phyloP scores from a whole-genome alignment of 2,329 filamentous ascomycete genomes.

The Colletotrichum lupini region DNA sequence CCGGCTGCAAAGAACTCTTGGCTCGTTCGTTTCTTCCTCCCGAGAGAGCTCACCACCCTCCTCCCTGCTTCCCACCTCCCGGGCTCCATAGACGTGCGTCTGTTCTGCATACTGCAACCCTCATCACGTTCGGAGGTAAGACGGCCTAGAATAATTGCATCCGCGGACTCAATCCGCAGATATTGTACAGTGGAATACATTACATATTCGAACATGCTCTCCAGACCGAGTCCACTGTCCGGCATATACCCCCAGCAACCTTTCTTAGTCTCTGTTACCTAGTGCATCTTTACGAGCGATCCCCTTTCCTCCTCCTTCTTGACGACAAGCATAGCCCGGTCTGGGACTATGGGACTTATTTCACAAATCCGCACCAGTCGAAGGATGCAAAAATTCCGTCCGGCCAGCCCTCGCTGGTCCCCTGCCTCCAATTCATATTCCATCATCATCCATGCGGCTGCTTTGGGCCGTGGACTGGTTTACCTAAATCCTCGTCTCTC shows the following conservation, averaged over 20 bases:
- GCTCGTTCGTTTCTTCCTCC: slow-evolving; percentile 3
- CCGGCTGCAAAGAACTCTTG: slow-evolving; percentile 5
- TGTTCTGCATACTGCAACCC: slow-evolving; percentile 22
- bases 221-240: not conserved
- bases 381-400: not conserved
- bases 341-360: not conserved
- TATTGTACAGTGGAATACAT: not conserved
- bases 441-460: slow-evolving; percentile 7
- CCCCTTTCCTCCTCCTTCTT: not conserved
- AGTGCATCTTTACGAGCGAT: not conserved
- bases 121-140: slow-evolving; percentile 13
- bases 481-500: slow-evolving; percentile 4
- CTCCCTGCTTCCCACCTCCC: not conserved
- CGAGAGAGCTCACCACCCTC: not conserved
- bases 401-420: not conserved
- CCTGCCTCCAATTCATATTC: not conserved
- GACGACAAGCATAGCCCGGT: not conserved
- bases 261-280: not conserved
- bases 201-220: not conserved
- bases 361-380: not conserved
- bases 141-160: slow-evolving; percentile 5
- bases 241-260: not conserved
- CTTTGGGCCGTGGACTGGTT: not conserved
- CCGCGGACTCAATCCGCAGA: not conserved
- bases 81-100: slow-evolving; percentile 9